phyloP scores from a whole-genome alignment of 2,329 filamentous ascomycete genomes.

The Cyphellophora europaea region DNA sequence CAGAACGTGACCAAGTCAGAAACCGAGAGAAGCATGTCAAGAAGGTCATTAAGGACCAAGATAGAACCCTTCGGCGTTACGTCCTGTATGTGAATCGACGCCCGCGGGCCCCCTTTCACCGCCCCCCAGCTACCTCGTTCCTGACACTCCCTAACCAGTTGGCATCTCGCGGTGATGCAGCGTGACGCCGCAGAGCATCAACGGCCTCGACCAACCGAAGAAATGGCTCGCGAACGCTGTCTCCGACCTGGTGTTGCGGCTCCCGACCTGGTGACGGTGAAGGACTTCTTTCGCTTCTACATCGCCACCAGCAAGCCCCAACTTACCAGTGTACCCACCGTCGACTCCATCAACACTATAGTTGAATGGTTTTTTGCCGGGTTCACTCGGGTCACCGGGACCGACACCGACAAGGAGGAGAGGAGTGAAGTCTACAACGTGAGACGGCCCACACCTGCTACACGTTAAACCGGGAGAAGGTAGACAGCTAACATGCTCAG shows the following conservation, averaged over 20 bases:
- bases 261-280: constrained; percentile 9
- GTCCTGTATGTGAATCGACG: constrained; percentile 6
- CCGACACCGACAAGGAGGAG: constrained; percentile 6
- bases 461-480: too few relatives aligned
- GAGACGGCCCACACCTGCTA: constrained; percentile 3
- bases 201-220: constrained; percentile 2
- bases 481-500: too few relatives aligned
- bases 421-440: constrained; percentile 12
- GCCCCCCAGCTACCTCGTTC: too few relatives aligned
- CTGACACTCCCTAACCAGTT: too few relatives aligned
- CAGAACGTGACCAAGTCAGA: constrained; percentile 1
- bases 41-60: constrained; percentile 5
- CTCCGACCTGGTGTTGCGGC: constrained; percentile 3
- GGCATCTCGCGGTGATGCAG: too few relatives aligned
- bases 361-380: constrained; percentile 14
- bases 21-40: constrained; percentile 4
- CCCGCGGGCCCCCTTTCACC: neutral
- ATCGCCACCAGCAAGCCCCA: constrained; percentile 3
- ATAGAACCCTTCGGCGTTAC: constrained; percentile 6
- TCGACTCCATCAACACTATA: constrained; percentile 6
- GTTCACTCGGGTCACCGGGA: constrained; percentile 7
- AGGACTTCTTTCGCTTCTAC: constrained; percentile 15
- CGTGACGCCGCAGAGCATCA: neutral
- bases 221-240: constrained; percentile 1
- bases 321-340: constrained; percentile 7